A percentile compares a stretch with the other conserved stretches of the same genome.
Conservation (phyloP, 164 flowering plant genomes). For the Macadamia tetraphylla region DNA sequence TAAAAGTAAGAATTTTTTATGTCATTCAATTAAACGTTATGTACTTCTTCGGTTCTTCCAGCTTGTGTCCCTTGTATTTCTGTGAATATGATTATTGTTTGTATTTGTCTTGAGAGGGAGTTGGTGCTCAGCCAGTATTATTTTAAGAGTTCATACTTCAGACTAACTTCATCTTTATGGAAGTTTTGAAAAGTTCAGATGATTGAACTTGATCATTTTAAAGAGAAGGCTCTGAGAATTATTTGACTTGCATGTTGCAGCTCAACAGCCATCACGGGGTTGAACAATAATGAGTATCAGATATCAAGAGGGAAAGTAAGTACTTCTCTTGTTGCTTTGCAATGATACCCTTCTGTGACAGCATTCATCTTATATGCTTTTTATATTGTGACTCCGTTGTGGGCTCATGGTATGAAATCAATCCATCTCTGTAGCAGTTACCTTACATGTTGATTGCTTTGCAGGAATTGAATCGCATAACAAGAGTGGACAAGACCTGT, state of each 20-base stretch:
- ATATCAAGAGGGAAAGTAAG: slow-evolving; percentile 87
- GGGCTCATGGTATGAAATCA: not conserved
- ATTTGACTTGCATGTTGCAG: slow-evolving; percentile 37
- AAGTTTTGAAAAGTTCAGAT: not conserved
- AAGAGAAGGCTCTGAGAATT: not conserved
- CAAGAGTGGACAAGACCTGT: slow-evolving; percentile 82
- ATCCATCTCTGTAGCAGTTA: not conserved
- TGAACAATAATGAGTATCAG: slow-evolving; percentile 98
- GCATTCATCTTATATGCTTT: not conserved
- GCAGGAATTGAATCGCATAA: slow-evolving; percentile 71
- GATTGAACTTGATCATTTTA: not conserved
- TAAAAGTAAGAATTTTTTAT: too few relatives aligned
- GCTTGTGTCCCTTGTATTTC: too few relatives aligned
- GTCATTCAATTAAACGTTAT: too few relatives aligned
- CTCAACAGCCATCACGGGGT: slow-evolving; percentile 75
- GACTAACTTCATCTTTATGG: too few relatives aligned
- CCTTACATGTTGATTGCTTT: slow-evolving; percentile 6
- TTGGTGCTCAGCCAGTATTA: not conserved
- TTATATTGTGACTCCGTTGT: not conserved
- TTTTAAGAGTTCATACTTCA: too few relatives aligned
- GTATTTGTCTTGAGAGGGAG: too few relatives aligned
- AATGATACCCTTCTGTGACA: not conserved
- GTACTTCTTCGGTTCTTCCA: too few relatives aligned
- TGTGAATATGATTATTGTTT: too few relatives aligned
- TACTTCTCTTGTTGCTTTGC: not conserved